Base-by-base conservation (phyloP, 306 rosid species). In the Begonia peltatifolia region DNA sequence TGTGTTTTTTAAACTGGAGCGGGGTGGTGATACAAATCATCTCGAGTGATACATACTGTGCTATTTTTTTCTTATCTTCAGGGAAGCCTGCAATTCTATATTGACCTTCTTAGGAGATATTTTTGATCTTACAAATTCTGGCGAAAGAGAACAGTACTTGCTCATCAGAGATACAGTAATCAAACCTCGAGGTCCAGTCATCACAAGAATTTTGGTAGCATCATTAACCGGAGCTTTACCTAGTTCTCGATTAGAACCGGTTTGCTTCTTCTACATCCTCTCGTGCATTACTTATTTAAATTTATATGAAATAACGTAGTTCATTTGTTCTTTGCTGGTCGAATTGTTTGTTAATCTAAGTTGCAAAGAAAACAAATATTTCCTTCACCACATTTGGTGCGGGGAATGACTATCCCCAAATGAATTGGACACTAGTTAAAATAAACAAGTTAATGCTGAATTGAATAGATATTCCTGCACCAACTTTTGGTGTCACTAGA, bases 41-140 rank as follows among this genome's bases (percentile, higher is more conserved):
- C 38, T 30, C 38, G 12, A 41, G 41, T 6, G 18, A 50, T 60
- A 12, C 11, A 6, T 41, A 57, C 46, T 70, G 14, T 54, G 49
- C 52, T 22, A 16, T 42, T 49, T 71, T 62, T 68, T 16, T 47
- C 51, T 58, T 52, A 50, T 22, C 48, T 68, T 71, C 87, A 92
- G 99, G 74, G 94, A 92, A 78, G 99, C 99, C 59, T 92, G 93
- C 56, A 83, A 81, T 69, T 92, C 96, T 59, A 92, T 92, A 73
- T 81, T 92, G 80, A 84, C 89, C 55, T 92, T 92, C 72, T 79
- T 87, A 73, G 73, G 94, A 6, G 99, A 92, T 69, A 69, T 87
- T 47, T 92, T 83, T 63, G 94, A 92, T 77, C 80, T 87, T 56
- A 78, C 77, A 46, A 86, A 77, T 61, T 68, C 84, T 15, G 54